Base-by-base conservation (phyloP, 345 rosid genomes). In the Raphanus raphanistrum region DNA sequence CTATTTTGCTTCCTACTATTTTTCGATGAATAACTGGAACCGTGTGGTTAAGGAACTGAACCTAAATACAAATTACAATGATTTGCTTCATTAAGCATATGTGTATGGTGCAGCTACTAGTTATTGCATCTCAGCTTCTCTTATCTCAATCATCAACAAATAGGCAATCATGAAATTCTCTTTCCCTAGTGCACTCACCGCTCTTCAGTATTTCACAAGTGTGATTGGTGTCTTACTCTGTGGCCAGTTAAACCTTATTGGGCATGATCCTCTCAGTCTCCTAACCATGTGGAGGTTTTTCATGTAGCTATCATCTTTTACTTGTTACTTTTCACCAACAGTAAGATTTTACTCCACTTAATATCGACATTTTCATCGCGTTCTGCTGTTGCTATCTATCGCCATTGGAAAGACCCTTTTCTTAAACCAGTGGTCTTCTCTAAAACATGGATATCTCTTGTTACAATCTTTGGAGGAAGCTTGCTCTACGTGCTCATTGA, bases 161-260 rank as follows among this genome's bases (percentile, higher is more conserved):
- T 95, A 96, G 97, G 98, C 99, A 12, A 76, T 95, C 70, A 92
- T 91, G 97, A 88, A 86, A 84, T 91, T 94, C 76, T 96, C 96
- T 66, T 89, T 87, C 79, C 98, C 98, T 2, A 94, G 98, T 33
- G 92, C 96, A 2, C 84, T 95, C n/a, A 95, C 99, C 2, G 98
- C 98, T 26, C 76, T 95, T 74, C 97, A 95, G 75, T 95, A 92
- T 82, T 86, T 95, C 55, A 90, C 94, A 5, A 92, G 98, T 79
- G 88, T 90, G 31, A 4, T 26, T 27, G 90, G 93, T 63, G 97
- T 94, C 13, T 16, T 87, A 5, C 11, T 89, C 15, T 88, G 80
- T 63, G 95, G 97, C 11, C 25, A 70, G 75, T 71, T 87, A 13
- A 92, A 88, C 60, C 62, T 92, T 26, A 11, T 94, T 31, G 89